phyloP scores from a whole-genome alignment of 345 rosid species.

The Eucalyptus shirleyi region DNA sequence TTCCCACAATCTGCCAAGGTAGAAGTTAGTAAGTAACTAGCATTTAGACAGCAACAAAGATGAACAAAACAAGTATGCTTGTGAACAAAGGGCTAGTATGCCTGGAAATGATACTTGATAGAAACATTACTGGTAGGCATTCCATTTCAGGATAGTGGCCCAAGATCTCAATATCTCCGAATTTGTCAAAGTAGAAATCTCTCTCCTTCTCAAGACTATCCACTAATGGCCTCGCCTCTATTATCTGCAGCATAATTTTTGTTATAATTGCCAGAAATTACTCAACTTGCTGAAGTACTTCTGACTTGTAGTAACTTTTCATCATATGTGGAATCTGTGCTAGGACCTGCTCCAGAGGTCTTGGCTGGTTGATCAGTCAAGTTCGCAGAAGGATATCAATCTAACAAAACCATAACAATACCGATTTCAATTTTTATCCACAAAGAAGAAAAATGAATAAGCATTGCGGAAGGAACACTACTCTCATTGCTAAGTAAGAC shows the following conservation, averaged over 20 bases:
- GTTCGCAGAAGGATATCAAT: conserved; percentile 11
- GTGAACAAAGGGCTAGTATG: not conserved
- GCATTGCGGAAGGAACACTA: not conserved
- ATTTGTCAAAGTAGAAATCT: conserved; percentile 78
- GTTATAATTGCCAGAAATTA: not conserved
- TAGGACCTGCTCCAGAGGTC: conserved; percentile 30
- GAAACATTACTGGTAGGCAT: conserved; percentile 35
- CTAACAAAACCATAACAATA: too few species aligned
- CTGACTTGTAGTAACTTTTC: conserved; percentile 35
- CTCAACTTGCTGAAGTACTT: not conserved
- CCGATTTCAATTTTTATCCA: not conserved
- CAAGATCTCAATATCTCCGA: conserved; percentile 81
- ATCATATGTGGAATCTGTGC: conserved; percentile 46
- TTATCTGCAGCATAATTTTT: conserved; percentile 31
- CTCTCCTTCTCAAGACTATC: conserved; percentile 95
- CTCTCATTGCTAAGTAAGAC: not conserved
- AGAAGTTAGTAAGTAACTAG: too few species aligned
- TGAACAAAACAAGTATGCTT: not conserved
- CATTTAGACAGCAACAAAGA: not conserved
- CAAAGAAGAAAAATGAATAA: not conserved
- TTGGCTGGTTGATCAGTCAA: conserved; percentile 30
- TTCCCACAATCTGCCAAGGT: too few species aligned
- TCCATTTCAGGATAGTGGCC: conserved; percentile 63
- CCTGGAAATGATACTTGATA: not conserved
- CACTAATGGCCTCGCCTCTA: conserved; percentile 67